phyloP scores from a whole-genome alignment of 1,284 basidiomycete genomes.

The Heterobasidion occidentale region DNA sequence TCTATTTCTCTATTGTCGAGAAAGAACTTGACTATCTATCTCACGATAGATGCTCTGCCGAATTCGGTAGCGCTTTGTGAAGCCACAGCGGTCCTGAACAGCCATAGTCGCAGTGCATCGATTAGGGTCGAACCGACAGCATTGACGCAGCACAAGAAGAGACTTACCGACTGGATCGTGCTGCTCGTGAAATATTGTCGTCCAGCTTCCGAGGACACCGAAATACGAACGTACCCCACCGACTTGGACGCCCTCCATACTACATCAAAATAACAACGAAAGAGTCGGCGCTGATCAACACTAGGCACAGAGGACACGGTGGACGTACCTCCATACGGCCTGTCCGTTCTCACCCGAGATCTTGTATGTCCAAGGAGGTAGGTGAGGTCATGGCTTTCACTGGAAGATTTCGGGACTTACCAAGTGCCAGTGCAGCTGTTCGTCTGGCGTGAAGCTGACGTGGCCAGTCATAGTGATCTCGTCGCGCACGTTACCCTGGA shows the following conservation, averaged over 20 bases:
- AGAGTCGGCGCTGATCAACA: not conserved
- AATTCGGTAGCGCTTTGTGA: conserved; percentile 18
- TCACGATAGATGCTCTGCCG: not conserved
- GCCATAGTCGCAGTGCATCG: not conserved
- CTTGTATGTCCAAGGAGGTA: conserved; percentile 20
- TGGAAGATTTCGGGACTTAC: conserved; percentile 29
- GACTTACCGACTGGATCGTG: conserved; percentile 29
- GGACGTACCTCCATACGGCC: conserved; percentile 52
- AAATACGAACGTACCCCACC: conserved; percentile 50
- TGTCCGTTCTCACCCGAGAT: conserved; percentile 49
- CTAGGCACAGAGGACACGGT: not conserved
- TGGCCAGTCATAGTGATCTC: conserved; percentile 40
- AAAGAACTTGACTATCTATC: too few relatives aligned
- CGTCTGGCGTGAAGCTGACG: conserved; percentile 49
- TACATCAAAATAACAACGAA: conserved; percentile 15
- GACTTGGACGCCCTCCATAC: conserved; percentile 57
- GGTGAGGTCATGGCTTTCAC: not conserved
- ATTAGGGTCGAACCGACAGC: not conserved
- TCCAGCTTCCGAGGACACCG: conserved; percentile 62
- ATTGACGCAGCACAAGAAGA: not conserved
- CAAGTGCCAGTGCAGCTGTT: conserved; percentile 55
- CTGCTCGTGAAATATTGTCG: conserved; percentile 54
- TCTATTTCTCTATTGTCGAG: too few relatives aligned
- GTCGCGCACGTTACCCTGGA: conserved; percentile 39
- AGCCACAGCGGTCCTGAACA: conserved; percentile 25